Conservation (phyloP, 176 grass and related monocot species). For the Phoenix dactylifera region DNA sequence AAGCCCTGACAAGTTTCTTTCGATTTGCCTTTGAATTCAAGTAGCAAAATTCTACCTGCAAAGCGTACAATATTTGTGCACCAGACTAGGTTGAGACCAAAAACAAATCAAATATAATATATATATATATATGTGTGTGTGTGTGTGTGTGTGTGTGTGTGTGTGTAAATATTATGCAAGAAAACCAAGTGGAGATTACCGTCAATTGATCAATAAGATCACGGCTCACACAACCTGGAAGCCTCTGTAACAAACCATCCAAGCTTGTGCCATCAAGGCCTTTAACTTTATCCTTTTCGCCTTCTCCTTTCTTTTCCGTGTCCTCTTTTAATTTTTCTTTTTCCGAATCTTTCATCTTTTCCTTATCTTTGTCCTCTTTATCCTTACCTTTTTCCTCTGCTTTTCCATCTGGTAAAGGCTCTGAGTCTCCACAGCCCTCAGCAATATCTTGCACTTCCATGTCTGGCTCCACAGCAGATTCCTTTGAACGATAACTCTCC, state of each 20-base stretch:
- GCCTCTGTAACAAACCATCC: slow-evolving; percentile 73
- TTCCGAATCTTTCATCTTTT: slow-evolving; percentile 62
- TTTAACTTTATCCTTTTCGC: slow-evolving; percentile 89
- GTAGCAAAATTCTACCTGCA: slow-evolving; percentile 99
- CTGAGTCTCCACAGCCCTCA: slow-evolving; percentile 41
- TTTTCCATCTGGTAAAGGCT: slow-evolving; percentile 51
- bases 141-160: too few relatives aligned
- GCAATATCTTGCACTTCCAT: slow-evolving; percentile 43
- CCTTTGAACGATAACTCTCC: slow-evolving; percentile 40
- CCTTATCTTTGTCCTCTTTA: slow-evolving; percentile 65
- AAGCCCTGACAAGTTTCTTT: slow-evolving; percentile 82
- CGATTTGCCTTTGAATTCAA: slow-evolving; percentile 93
- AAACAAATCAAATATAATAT: too few relatives aligned
- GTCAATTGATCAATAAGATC: slow-evolving; percentile 97
- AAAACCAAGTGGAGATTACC: slow-evolving; percentile 30
- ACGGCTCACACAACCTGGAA: slow-evolving; percentile 92
- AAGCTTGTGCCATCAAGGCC: slow-evolving; percentile 66
- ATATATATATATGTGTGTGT: too few relatives aligned
- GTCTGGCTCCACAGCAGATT: slow-evolving; percentile 48
- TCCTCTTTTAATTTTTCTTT: slow-evolving; percentile 85
- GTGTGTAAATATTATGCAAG: too few relatives aligned
- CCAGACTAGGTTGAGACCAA: too few relatives aligned
- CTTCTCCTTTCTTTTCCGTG: slow-evolving; percentile 66
- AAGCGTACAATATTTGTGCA: slow-evolving; percentile 18
- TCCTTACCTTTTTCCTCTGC: slow-evolving; percentile 51